Base-by-base conservation (phyloP, 768 basidiomycete species). In the Lactarius hatsudake region DNA sequence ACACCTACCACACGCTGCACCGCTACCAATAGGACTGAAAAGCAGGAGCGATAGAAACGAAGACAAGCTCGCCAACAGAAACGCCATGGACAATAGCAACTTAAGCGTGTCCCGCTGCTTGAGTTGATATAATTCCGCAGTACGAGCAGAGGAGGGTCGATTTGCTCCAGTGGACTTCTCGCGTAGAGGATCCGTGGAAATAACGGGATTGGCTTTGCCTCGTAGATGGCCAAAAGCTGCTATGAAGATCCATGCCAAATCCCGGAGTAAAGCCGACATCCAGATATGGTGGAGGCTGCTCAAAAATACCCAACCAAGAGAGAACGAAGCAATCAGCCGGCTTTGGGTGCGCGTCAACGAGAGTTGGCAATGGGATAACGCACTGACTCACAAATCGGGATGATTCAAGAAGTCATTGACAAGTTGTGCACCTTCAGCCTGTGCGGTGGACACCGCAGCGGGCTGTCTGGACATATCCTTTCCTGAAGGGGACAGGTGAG, bases 241-340 rank as follows among this genome's bases (percentile, higher is more conserved):
- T 45, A 45, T 60, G 12, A 30, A 64, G n/a, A 5, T 30, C 66
- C 58, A 63, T 28, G 38, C 57, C 15, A 60, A 48, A 32, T 70
- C 63, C 30, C 63, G 66, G 53, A 76, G 9, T 38, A 74, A 69
- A 30, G 69, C 45, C 2, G 75, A 77, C 54, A 66, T 66, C 26
- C 72, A 56, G 17, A 76, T 59, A 66, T 74, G 74, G 17, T 71
- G 67, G 18, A 78, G 58, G 64, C 79, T 75, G 60, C 73, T 72
- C 53, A 79, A 70, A 68, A 79, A 80, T 3, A 79, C 79, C 74
- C 78, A 79, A 40, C 81, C 81, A 8, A 80, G 72, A 59, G 78
- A 78, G 70, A 82, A 82, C 0, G 77, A 73, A 17, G 79, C 72
- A 28, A 80, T 71, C 18, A 77, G 72, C 42, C 74, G 79, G 68